Evolutionary conservation across 2,329 filamentous ascomycete genomes (phyloP).

Genomic region (Sporothrix globosa): DNA sequence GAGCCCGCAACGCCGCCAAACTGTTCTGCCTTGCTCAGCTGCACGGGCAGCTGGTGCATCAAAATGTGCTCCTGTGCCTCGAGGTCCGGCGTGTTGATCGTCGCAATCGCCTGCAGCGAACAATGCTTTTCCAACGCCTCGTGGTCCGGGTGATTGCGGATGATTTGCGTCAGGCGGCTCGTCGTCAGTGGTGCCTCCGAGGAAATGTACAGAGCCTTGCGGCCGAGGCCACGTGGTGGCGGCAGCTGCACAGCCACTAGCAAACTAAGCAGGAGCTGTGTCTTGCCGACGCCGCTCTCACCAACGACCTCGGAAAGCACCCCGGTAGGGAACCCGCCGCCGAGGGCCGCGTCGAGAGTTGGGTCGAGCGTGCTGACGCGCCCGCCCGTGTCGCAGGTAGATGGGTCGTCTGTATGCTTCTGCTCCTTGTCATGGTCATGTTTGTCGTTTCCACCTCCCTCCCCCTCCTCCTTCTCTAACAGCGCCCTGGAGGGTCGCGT

Average conservation of each 20-base stretch:
- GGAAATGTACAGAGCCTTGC: slow-evolving; percentile 86
- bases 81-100: slow-evolving; percentile 82
- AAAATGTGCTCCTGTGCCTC: slow-evolving; percentile 96
- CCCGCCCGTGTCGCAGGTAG: slow-evolving; percentile 36
- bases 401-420: slow-evolving; percentile 15
- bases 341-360: slow-evolving; percentile 69
- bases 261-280: slow-evolving; percentile 84
- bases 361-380: slow-evolving; percentile 80
- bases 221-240: slow-evolving; percentile 68
- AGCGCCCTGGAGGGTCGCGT: not conserved
- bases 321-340: slow-evolving; percentile 80
- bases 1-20: slow-evolving; percentile 53
- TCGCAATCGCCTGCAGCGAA: slow-evolving; percentile 75
- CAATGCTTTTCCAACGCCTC: slow-evolving; percentile 52
- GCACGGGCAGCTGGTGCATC: slow-evolving; percentile 86
- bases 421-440: not conserved
- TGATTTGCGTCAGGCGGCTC: slow-evolving; percentile 76
- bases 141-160: slow-evolving; percentile 63
- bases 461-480: slow-evolving; percentile 34
- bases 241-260: slow-evolving; percentile 84
- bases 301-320: slow-evolving; percentile 88
- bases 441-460: not conserved
- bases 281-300: slow-evolving; percentile 94
- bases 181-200: slow-evolving; percentile 88
- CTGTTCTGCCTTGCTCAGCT: slow-evolving; percentile 62